phyloP scores from a whole-genome alignment of 768 basidiomycete genomes.

The Lactifluus hygrophoroides region DNA sequence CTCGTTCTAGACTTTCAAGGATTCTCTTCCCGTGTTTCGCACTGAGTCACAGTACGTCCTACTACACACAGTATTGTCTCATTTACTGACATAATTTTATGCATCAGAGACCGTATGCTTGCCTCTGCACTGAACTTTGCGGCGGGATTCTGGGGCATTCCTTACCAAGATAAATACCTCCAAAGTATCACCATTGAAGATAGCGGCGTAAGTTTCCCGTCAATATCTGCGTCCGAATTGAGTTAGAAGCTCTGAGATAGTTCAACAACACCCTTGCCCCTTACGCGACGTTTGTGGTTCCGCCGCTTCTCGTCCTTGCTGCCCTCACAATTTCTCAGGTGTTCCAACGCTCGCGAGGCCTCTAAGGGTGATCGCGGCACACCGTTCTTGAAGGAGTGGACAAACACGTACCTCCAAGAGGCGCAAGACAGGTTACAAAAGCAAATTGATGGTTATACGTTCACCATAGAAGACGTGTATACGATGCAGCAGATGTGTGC shows the following conservation, averaged over 20 bases:
- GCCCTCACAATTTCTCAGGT: constrained; percentile 29
- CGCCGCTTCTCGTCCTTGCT: background rate
- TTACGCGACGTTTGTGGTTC: constrained; percentile 52
- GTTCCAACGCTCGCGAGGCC: constrained; percentile 47
- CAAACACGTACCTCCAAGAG: constrained; percentile 57
- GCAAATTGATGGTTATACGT: constrained; percentile 49
- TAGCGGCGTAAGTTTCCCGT: constrained; percentile 26
- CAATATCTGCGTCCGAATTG: constrained; percentile 5
- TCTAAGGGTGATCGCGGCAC: constrained; percentile 49
- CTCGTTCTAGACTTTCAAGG: constrained; percentile 30
- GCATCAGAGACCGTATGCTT: constrained; percentile 39
- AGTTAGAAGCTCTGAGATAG: constrained; percentile 15
- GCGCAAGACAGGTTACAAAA: constrained; percentile 53
- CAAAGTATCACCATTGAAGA: constrained; percentile 37
- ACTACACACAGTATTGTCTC: background rate
- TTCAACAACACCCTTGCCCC: constrained; percentile 72
- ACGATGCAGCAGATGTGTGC: constrained; percentile 77
- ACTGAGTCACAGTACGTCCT: constrained; percentile 39
- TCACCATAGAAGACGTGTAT: constrained; percentile 63
- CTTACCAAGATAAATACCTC: constrained; percentile 36
- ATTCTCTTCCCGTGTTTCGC: constrained; percentile 41
- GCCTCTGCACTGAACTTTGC: constrained; percentile 46
- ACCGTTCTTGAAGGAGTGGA: constrained; percentile 58
- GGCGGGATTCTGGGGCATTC: constrained; percentile 44
- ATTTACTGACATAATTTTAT: background rate